Evolutionary conservation across 2,329 filamentous ascomycete species (phyloP), one percentile per base, ranked within the genome.

Genomic region (Arthrinium puccinioides): DNA sequence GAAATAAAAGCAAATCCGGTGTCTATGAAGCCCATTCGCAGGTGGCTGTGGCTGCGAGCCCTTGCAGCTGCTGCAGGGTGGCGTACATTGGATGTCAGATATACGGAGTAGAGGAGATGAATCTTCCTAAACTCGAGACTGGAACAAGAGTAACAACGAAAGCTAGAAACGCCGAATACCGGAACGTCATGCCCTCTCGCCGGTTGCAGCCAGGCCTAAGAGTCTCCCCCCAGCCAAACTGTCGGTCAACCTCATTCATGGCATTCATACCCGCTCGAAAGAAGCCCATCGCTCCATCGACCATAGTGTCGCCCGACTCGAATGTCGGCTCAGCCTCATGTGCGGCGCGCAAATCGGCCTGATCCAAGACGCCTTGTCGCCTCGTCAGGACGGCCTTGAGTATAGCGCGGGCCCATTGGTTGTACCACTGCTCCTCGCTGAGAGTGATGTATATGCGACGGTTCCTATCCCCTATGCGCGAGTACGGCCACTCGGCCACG

Each of bases 381-480:
- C 75, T 69, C 36, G 73, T 70, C 38, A 82, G 52, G 1, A 80
- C 75, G 9, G 81, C 74, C 30, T 69, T 67, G 41, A 66, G 63
- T 36, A 87, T 74, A 3, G 76, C 69, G 5, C 70, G 63, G 8
- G 66, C 69, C 79, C 83, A 86, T 39, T 74, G 59, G 40, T 74
- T 70, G 45, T 78, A 76, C 74, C 78, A 83, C 43, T 77, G 69
- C 5, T 71, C 66, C 55, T 78, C 74, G 45, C 62, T 70, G 45
- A 76, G 56, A 37, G 62, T 68, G 34, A 72, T 69, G 48, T 77
- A 84, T 18, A 60, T 54, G 45, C 61, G 70, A 4, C 51, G 36
- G 20, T 61, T 66, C 19, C 56, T 38, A 3, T 41, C 45, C 20
- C 54, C 53, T 9, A 51, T 44, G 4, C 54, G 49, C 4, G 70